phyloP scores from a whole-genome alignment of 1,284 basidiomycete genomes.

The Moniliella sp. region DNA sequence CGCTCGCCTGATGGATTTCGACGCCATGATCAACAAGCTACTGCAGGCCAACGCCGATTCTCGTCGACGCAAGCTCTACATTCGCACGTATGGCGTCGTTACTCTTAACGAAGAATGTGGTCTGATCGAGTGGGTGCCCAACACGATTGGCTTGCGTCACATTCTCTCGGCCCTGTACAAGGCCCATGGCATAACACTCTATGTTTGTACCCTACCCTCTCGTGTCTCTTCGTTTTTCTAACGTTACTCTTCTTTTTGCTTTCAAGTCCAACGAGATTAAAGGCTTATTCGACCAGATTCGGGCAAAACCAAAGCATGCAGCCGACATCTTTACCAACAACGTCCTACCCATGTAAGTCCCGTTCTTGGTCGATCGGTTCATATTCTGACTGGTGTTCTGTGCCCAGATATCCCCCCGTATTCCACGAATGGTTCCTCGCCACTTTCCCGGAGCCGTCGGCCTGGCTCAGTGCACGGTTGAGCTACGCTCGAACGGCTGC shows the following conservation, averaged over 20 bases:
- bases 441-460: constrained; percentile 84
- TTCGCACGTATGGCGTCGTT: constrained; percentile 68
- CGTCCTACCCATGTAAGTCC: constrained; percentile 37
- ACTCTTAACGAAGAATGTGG: constrained; percentile 93
- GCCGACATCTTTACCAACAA: constrained; percentile 45
- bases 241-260: too few species aligned
- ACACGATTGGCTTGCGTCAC: constrained; percentile 65
- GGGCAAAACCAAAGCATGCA: constrained; percentile 36
- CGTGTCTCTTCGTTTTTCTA: background rate
- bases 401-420: constrained; percentile 44
- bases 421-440: constrained; percentile 95
- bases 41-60: constrained; percentile 77
- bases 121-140: constrained; percentile 92
- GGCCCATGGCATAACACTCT: constrained; percentile 13
- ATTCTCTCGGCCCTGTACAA: constrained; percentile 58
- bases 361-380: constrained; percentile 1
- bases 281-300: constrained; percentile 40
- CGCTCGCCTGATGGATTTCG: constrained; percentile 91
- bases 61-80: constrained; percentile 36
- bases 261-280: constrained; percentile 39
- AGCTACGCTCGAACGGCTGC: constrained; percentile 73
- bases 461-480: constrained; percentile 72
- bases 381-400: constrained; percentile 13
- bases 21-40: constrained; percentile 90
- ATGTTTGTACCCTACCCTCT: constrained; percentile 13